Evolutionary conservation across 148 eudicot genomes (phyloP).

Genomic region (Fallopia convolvulus): DNA sequence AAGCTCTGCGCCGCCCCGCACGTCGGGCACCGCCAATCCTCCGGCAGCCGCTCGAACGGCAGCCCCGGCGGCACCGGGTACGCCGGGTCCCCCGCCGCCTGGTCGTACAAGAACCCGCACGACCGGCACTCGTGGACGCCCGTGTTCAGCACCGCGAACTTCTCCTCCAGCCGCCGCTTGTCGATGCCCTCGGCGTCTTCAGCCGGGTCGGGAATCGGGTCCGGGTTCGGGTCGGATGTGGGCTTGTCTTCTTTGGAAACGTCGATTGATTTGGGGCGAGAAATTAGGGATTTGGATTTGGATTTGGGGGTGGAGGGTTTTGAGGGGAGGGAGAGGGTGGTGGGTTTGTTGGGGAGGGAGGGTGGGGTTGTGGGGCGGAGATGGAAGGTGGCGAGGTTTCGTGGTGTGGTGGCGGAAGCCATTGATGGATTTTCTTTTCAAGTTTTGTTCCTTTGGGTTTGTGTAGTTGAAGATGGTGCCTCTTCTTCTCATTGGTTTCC

Average conservation of each 20-base stretch:
- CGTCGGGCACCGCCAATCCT: slow-evolving; percentile 94
- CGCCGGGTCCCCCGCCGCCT: slow-evolving; percentile 65
- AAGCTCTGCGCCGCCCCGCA: slow-evolving; percentile 90
- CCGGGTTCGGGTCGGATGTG: slow-evolving; percentile 23
- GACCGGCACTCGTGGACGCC: slow-evolving; percentile 89
- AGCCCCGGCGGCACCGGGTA: slow-evolving; percentile 88
- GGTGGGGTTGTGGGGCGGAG: slow-evolving; percentile 29
- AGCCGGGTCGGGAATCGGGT: too few species aligned
- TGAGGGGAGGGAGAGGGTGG: slow-evolving; percentile 15
- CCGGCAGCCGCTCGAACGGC: slow-evolving; percentile 70
- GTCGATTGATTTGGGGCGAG: slow-evolving; percentile 42
- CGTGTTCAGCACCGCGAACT: slow-evolving; percentile 84
- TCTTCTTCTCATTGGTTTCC: not conserved
- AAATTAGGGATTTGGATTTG: slow-evolving; percentile 15
- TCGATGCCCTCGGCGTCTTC: slow-evolving; percentile 22
- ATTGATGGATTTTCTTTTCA: slow-evolving; percentile 14
- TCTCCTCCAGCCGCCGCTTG: slow-evolving; percentile 62
- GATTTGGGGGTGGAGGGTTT: slow-evolving; percentile 17
- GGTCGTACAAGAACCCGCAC: slow-evolving; percentile 71
- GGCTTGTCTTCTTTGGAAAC: slow-evolving; percentile 87
- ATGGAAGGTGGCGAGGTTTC: slow-evolving; percentile 19
- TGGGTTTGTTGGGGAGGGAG: slow-evolving; percentile 29
- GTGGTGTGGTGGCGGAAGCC: slow-evolving; percentile 44
- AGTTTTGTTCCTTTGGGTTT: not conserved
- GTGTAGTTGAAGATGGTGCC: not conserved